Conservation (phyloP, 257 asterid genomes). For the Solanum peruvianum region DNA sequence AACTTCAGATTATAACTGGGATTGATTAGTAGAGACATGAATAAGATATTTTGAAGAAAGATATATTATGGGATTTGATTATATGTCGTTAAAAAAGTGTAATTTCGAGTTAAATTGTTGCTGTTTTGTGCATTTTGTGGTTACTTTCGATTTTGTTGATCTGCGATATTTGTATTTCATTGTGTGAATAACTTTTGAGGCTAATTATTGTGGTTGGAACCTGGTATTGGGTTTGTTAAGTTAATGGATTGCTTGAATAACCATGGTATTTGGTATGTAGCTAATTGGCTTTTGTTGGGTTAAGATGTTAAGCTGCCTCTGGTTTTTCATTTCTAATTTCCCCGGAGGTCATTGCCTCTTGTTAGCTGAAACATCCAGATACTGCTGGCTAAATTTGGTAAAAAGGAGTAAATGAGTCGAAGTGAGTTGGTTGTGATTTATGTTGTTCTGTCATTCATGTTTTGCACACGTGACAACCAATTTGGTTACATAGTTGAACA, state of each 20-base stretch:
- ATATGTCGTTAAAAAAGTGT: not conserved
- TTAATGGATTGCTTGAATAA: not conserved
- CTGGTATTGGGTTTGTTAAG: not conserved
- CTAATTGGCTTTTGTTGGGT: not conserved
- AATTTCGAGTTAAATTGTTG: not conserved
- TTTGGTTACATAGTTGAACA: not conserved
- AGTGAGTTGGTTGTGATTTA: not conserved
- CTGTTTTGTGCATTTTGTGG: constrained; percentile 6
- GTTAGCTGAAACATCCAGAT: not conserved
- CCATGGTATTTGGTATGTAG: not conserved
- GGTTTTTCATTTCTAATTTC: not conserved
- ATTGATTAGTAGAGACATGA: not conserved
- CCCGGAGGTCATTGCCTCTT: not conserved
- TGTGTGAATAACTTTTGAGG: not conserved
- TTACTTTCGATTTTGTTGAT: not conserved
- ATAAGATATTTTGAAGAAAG: not conserved
- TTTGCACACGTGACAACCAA: not conserved
- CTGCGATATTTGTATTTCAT: not conserved
- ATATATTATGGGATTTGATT: not conserved
- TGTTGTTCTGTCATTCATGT: not conserved
- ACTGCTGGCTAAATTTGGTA: not conserved
- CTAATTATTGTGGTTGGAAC: not conserved
- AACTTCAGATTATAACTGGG: not conserved
- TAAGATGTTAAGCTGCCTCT: not conserved
- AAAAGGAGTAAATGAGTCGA: not conserved